Evolutionary conservation across 2,329 filamentous ascomycete species (phyloP), one percentile per base, ranked within the genome.

Genomic region (Colletotrichum trifolii): DNA sequence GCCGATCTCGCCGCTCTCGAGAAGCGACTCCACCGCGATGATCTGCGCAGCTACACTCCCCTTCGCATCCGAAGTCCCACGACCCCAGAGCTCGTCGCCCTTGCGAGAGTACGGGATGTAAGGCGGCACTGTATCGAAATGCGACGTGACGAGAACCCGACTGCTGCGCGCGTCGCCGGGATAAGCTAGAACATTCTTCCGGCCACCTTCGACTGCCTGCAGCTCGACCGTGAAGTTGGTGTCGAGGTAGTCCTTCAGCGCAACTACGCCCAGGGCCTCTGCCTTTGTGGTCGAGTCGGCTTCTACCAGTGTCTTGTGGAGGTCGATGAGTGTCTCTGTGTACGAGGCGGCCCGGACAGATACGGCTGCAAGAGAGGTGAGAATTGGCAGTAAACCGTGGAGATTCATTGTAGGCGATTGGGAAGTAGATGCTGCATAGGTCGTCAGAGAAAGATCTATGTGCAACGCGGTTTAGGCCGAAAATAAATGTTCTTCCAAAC

Each of bases 171-270:
- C 78, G 3, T 69, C 69, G 64, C 86, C 77, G 0, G 78, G 80
- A 82, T 82, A 93, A 1, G 94, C 94, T 45, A 94, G 82, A 58
- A 97, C 82, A 72, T 97, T 97, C 81, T 90, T 93, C 40, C 91
- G 84, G 7, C 69, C 69, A 39, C 73, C 74, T 8, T 64, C 47
- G 43, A 60, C 65, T 0, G 74, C 71, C 54, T 77, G 74, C 47
- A 80, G 67, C 46, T 79, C 79, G 13, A 74, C 72, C 72, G 84
- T 87, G 60, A 79, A 78, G 33, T 73, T 77, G 1, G 72, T 64
- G 5, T 82, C 75, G 4, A 97, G 87, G 72, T 92, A 93, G 1
- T 83, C 78, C 43, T 86, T 82, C 8, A 97, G 84, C 77, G 89
- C 93, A 46, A 85, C 73, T 39, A 89, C 92, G 8, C 93, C 88